A percentile compares a stretch with the other conserved stretches of the same genome.
Evolutionary conservation across 306 rosid species (phyloP).

Genomic region (Begonia fuchsioides): DNA sequence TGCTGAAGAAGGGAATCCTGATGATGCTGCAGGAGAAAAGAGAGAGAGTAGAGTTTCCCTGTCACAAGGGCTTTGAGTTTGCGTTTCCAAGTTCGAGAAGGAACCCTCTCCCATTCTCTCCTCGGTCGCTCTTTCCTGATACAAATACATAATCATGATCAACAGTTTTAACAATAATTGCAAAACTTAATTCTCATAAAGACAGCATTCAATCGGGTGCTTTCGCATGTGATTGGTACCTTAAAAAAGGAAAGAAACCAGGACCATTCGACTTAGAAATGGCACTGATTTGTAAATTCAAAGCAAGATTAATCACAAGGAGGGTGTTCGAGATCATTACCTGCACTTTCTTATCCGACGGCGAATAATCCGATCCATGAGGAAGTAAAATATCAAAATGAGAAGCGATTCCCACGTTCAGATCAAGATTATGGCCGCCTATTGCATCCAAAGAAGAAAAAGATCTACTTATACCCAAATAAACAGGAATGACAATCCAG

Average conservation of each 20-base stretch:
- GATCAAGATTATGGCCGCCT: constrained; percentile 47
- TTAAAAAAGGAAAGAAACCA: constrained; percentile 20
- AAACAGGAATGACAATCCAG: not conserved
- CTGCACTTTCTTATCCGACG: constrained; percentile 28
- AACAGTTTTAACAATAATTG: not conserved
- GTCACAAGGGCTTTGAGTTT: constrained; percentile 34
- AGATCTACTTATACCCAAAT: not conserved
- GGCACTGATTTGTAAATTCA: constrained; percentile 23
- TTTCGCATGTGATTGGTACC: constrained; percentile 22
- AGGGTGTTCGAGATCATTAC: constrained; percentile 32
- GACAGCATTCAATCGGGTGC: not conserved
- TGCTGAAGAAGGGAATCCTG: constrained; percentile 85
- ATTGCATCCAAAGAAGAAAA: constrained; percentile 18
- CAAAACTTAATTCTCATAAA: not conserved
- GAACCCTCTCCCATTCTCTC: constrained; percentile 41
- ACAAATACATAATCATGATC: not conserved
- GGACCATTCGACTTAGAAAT: constrained; percentile 24
- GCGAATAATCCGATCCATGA: constrained; percentile 25
- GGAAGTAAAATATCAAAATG: constrained; percentile 28
- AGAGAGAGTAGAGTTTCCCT: constrained; percentile 35
- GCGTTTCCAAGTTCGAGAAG: constrained; percentile 45
- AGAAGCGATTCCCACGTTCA: constrained; percentile 70
- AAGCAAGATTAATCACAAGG: constrained; percentile 11
- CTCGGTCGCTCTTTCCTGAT: constrained; percentile 69
- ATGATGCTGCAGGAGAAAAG: constrained; percentile 97